A percentile compares a stretch with the other conserved stretches of the same genome.
phyloP scores from a whole-genome alignment of 2,329 filamentous ascomycete species.

The Thielaviopsis populi region DNA sequence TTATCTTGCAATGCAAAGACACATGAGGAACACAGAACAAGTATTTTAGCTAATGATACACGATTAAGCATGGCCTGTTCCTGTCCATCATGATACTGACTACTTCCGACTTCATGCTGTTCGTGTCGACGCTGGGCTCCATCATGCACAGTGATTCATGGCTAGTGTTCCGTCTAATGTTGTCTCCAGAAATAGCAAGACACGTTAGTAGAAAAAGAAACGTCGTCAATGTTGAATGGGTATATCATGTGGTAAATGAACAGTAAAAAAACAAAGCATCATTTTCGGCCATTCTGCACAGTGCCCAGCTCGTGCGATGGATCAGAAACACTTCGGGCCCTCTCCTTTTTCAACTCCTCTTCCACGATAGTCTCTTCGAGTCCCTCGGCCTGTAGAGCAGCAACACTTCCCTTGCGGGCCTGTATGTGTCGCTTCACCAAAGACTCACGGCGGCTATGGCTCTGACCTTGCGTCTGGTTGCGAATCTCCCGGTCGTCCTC shows the following conservation, averaged over 20 bases:
- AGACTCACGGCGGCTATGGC: conserved; percentile 8
- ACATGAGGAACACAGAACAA: conserved; percentile 5
- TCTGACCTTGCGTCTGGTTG: conserved; percentile 1
- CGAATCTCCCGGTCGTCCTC: conserved; percentile 25
- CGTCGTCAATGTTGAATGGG: background rate
- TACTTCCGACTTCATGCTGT: background rate
- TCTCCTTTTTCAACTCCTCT: conserved; percentile 34
- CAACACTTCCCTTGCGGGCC: conserved; percentile 12
- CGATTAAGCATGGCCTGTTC: background rate
- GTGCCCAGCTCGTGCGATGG: conserved; percentile 20
- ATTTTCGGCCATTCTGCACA: background rate
- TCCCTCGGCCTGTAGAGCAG: conserved; percentile 7
- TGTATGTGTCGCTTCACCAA: conserved; percentile 9
- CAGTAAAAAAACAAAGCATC: conserved; percentile 10
- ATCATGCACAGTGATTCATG: background rate
- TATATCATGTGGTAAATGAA: background rate
- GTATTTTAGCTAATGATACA: background rate
- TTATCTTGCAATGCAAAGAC: background rate
- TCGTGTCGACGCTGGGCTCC: background rate
- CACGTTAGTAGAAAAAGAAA: background rate
- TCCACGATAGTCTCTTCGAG: conserved; percentile 20
- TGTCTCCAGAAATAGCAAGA: background rate
- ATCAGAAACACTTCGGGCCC: conserved; percentile 40
- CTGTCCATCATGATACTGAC: background rate
- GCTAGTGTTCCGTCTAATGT: background rate